phyloP scores from a whole-genome alignment of 257 asterid species.

The Marsdenia floribunda region DNA sequence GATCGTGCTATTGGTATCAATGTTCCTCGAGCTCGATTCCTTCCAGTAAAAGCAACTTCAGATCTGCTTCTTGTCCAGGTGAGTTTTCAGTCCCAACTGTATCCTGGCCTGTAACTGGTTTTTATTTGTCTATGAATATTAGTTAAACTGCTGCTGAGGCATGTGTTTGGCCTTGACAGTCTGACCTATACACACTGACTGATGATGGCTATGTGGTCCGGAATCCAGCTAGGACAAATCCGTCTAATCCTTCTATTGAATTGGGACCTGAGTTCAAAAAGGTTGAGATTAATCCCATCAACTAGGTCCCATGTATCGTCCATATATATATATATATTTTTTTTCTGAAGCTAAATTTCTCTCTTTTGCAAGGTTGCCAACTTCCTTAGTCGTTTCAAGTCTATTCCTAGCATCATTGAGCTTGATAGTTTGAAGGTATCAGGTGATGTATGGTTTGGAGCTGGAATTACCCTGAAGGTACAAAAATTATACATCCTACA shows the following conservation, averaged over 20 bases:
- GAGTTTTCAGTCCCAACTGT: conserved; percentile 15
- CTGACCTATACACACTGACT: conserved; percentile 87
- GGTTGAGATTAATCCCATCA: conserved; percentile 38
- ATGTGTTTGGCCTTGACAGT: conserved; percentile 44
- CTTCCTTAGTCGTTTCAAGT: conserved; percentile 81
- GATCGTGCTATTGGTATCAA: conserved; percentile 86
- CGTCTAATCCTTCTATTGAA: conserved; percentile 82
- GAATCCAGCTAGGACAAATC: conserved; percentile 73
- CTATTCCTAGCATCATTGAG: conserved; percentile 91
- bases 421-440: conserved; percentile 86
- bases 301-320: neutral
- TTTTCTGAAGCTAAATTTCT: conserved; percentile 6
- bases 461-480: conserved; percentile 77
- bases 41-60: conserved; percentile 93
- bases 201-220: conserved; percentile 81
- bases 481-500: neutral
- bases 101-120: neutral
- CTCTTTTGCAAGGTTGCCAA: conserved; percentile 48
- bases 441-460: conserved; percentile 91
- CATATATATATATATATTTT: too few relatives aligned
- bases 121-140: neutral
- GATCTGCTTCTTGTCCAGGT: conserved; percentile 97
- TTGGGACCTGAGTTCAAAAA: conserved; percentile 98
- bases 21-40: conserved; percentile 97
- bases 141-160: conserved; percentile 8